These are phyloP conservation scores for Immersiporthe knoxdaviesiana DNA, from an alignment of 2,329 filamentous ascomycete species.

Conservation along the genomic window DNA sequence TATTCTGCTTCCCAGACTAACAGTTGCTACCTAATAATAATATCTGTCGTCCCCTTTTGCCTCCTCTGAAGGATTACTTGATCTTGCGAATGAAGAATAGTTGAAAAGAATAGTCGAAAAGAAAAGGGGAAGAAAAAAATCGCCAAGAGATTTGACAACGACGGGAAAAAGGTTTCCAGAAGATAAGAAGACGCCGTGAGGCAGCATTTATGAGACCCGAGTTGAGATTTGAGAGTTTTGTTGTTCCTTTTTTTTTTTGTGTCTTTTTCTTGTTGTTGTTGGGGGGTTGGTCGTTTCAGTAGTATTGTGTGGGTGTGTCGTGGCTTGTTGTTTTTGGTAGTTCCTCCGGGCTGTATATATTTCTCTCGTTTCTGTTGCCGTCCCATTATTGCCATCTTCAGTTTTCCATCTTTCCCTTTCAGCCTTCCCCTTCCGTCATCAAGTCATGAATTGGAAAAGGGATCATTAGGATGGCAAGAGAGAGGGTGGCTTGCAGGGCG, in stretches of 20 bases:
- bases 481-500: not conserved
- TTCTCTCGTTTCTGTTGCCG: constrained; percentile 21
- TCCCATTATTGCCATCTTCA: constrained; percentile 12
- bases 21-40: constrained; percentile 12
- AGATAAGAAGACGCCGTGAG: constrained; percentile 48
- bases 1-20: constrained; percentile 18
- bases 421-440: constrained; percentile 32
- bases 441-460: constrained; percentile 25
- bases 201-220: constrained; percentile 47
- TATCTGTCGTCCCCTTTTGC: not conserved
- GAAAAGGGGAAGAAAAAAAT: constrained; percentile 38
- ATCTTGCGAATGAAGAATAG: constrained; percentile 10
- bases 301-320: not conserved
- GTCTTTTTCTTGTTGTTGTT: not conserved
- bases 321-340: not conserved
- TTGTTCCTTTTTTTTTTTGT: constrained; percentile 23
- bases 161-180: constrained; percentile 16
- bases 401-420: constrained; percentile 19
- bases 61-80: constrained; percentile 17
- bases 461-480: constrained; percentile 6
- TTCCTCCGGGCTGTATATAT: constrained; percentile 1
- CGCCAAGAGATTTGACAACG: not conserved
- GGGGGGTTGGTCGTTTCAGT: constrained; percentile 3
- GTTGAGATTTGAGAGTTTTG: constrained; percentile 22
- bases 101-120: not conserved